Evolutionary conservation across 768 basidiomycete genomes (phyloP).

Genomic region (Leccinum subgranulosum): DNA sequence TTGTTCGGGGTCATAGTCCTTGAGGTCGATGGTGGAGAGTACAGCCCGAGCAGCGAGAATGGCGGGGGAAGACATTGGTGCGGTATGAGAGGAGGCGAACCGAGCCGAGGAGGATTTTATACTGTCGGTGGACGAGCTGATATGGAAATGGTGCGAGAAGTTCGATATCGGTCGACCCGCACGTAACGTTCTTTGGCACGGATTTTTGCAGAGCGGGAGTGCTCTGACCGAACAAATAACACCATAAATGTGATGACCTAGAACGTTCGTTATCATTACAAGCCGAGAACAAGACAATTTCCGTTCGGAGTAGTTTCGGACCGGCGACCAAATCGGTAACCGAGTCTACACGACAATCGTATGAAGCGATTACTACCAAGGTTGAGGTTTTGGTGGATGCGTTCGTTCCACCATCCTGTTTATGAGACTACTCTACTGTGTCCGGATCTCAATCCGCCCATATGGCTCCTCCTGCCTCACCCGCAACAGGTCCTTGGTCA

Average conservation of each 20-base stretch:
- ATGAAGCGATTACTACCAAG: no score
- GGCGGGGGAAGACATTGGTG: conserved; percentile 58
- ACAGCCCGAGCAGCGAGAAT: conserved; percentile 58
- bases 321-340: neutral
- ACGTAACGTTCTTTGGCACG: neutral
- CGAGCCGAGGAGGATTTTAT: conserved; percentile 5
- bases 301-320: conserved; percentile 1
- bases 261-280: neutral
- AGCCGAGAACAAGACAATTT: neutral
- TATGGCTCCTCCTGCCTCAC: conserved; percentile 63
- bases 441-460: conserved; percentile 44
- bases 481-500: conserved; percentile 67
- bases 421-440: conserved; percentile 26
- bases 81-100: conserved; percentile 3
- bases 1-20: conserved; percentile 87
- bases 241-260: neutral
- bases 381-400: neutral
- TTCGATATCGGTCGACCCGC: neutral
- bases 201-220: neutral
- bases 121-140: neutral
- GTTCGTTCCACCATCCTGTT: neutral
- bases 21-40: conserved; percentile 74
- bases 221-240: neutral
- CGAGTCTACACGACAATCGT: neutral
- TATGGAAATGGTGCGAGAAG: neutral